Conservation (phyloP, 1,139 yeast genomes). For the Saccharomyces hybrid region DNA sequence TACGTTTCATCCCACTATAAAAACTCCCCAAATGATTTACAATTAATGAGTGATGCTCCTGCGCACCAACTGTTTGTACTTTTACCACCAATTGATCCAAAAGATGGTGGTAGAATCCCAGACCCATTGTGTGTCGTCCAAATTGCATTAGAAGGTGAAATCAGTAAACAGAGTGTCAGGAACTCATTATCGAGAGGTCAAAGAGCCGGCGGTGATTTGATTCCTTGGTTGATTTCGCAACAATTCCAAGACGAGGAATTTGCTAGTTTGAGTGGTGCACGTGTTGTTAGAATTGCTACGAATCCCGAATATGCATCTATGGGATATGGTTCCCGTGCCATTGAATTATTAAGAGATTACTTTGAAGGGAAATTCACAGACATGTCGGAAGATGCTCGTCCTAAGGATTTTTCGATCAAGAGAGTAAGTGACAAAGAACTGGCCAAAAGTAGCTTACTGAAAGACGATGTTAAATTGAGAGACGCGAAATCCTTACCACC, state of each 20-base stretch:
- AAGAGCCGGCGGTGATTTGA: slow-evolving; percentile 96
- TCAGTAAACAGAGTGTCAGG: slow-evolving; percentile 87
- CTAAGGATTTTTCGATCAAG: slow-evolving; percentile 50
- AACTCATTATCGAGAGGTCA: slow-evolving; percentile 85
- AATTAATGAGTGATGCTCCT: slow-evolving; percentile 96
- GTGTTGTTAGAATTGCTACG: slow-evolving; percentile 94
- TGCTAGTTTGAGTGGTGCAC: slow-evolving; percentile 93
- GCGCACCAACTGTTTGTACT: slow-evolving; percentile 93
- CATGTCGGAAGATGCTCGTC: slow-evolving; percentile 52
- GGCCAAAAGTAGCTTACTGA: slow-evolving; percentile 47
- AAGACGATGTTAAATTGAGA: slow-evolving; percentile 77
- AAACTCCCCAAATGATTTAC: slow-evolving; percentile 95
- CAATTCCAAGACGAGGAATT: slow-evolving; percentile 98
- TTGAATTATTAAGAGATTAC: slow-evolving; percentile 77
- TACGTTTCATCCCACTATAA: slow-evolving; percentile 96
- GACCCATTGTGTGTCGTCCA: slow-evolving; percentile 95
- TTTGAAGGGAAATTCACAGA: slow-evolving; percentile 91
- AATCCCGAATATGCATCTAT: slow-evolving; percentile 92
- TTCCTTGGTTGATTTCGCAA: slow-evolving; percentile 95
- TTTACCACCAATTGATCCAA: slow-evolving; percentile 83
- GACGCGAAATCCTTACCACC: slow-evolving; percentile 89
- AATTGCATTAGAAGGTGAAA: slow-evolving; percentile 92
- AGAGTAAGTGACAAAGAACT: slow-evolving; percentile 72
- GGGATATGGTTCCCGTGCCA: slow-evolving; percentile 95
- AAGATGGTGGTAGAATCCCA: slow-evolving; percentile 70